Evolutionary conservation across 164 flowering plant genomes (phyloP), one percentile per base, ranked within the genome.

Genomic region (Brasenia schreberi): DNA sequence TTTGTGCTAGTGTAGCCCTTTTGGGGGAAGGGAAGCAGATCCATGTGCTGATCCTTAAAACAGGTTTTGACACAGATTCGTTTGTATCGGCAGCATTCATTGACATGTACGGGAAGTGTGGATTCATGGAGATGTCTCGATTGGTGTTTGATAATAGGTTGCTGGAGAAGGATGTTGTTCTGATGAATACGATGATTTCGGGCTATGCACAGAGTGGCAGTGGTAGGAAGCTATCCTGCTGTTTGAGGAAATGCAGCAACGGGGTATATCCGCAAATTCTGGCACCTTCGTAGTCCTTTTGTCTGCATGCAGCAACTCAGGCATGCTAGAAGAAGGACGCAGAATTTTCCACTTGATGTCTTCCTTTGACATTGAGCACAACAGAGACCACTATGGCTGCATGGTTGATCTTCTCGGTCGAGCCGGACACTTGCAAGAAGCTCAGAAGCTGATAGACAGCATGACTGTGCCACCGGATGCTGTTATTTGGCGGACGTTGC

Each of bases 381-480:
- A 78, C 4, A 74, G 52, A 61, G 82, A 80, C 70, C 82, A 84
- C 66, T 80, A 79, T 68, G 72, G 81, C 44, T 82, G 85, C 75
- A 77, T 81, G 85, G 78, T 84, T 69, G 82, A 80, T 77, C 61
- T 84, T 42, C 72, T 84, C 33, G 87, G 85, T 6, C 79, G 84
- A 33, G 75, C 79, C 68, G 81, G 87, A 64, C 78, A 75, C 64
- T 77, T 84, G 6, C 61, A 77, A 71, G 85, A 81, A 64, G 87
- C 84, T 19, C 83, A 81, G 74, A 67, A 42, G 60, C 43, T 84
- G 18, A 73, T 79, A 56, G 12, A 49, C 56, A 65, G 23, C 23
- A 64, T 77, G 66, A 76, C 77, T 0, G 60, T 61, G 19, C 68
- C 72, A 14, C 84, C 85, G 5, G 85, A 79, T 72, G 76, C 76